A percentile compares a stretch with the other conserved stretches of the same genome.
Conservation (phyloP, 2,329 filamentous ascomycete genomes). For the Emmonsiellopsis sp. region DNA sequence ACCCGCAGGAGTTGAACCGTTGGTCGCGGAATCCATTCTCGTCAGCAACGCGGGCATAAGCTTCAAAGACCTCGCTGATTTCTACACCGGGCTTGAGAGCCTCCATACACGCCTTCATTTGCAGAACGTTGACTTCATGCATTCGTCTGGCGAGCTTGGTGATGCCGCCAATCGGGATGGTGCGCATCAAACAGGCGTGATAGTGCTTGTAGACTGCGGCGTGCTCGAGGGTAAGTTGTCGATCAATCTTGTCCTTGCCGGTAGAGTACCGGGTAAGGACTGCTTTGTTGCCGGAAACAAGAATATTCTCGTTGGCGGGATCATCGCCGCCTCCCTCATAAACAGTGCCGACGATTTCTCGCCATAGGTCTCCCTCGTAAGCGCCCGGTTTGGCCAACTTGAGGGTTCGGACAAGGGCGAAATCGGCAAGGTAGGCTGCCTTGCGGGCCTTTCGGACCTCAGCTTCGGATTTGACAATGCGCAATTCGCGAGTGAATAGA, state of each 20-base stretch:
- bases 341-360: conserved; percentile 24
- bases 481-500: conserved; percentile 21
- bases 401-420: conserved; percentile 24
- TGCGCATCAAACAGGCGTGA: conserved; percentile 25
- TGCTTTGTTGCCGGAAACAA: conserved; percentile 25
- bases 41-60: conserved; percentile 21
- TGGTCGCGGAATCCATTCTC: conserved; percentile 23
- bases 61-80: conserved; percentile 20
- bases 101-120: conserved; percentile 19
- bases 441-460: conserved; percentile 23
- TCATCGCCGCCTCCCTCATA: conserved; percentile 29
- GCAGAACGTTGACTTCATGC: conserved; percentile 19
- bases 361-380: conserved; percentile 27
- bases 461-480: conserved; percentile 24
- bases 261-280: conserved; percentile 25
- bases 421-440: conserved; percentile 25
- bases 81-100: conserved; percentile 19
- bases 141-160: conserved; percentile 19
- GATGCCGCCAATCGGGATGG: conserved; percentile 21
- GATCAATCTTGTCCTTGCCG: conserved; percentile 21
- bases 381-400: conserved; percentile 27
- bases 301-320: conserved; percentile 26
- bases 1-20: conserved; percentile 22
- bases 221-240: conserved; percentile 25
- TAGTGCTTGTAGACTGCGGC: conserved; percentile 26